phyloP scores from a whole-genome alignment of 306 rosid genomes.

The Glycine soja region DNA sequence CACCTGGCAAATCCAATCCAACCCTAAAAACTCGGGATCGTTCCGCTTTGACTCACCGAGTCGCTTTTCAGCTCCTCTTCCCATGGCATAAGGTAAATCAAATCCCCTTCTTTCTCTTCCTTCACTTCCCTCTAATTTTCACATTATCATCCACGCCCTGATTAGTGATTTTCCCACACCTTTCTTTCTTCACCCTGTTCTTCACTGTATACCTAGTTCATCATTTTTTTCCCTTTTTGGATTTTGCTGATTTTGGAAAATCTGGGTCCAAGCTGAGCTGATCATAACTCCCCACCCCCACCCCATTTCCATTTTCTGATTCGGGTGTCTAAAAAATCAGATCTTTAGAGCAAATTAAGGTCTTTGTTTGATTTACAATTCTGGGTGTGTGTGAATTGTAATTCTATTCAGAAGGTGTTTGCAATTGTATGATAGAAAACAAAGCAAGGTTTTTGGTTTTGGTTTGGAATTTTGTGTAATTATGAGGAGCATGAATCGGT shows the following conservation, averaged over 20 bases:
- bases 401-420: not conserved
- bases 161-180: constrained; percentile 16
- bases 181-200: constrained; percentile 19
- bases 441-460: not conserved
- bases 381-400: constrained; percentile 37
- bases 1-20: constrained; percentile 27
- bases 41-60: constrained; percentile 43
- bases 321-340: constrained; percentile 39
- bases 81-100: constrained; percentile 43
- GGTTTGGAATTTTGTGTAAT: constrained; percentile 30
- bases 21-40: constrained; percentile 28
- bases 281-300: constrained; percentile 15
- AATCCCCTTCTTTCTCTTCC: not conserved
- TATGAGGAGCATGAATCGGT: constrained; percentile 53
- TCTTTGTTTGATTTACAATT: constrained; percentile 30
- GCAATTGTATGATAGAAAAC: not conserved
- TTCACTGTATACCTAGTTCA: constrained; percentile 11
- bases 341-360: constrained; percentile 44
- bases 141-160: not conserved
- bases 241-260: constrained; percentile 16
- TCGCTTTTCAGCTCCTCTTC: constrained; percentile 38
- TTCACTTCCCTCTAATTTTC: not conserved
- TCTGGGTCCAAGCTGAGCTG: constrained; percentile 24
- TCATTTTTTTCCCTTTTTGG: not conserved
- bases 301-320: constrained; percentile 45